phyloP scores from a whole-genome alignment of 1,284 basidiomycete species.

The Rhodotorula sp. region DNA sequence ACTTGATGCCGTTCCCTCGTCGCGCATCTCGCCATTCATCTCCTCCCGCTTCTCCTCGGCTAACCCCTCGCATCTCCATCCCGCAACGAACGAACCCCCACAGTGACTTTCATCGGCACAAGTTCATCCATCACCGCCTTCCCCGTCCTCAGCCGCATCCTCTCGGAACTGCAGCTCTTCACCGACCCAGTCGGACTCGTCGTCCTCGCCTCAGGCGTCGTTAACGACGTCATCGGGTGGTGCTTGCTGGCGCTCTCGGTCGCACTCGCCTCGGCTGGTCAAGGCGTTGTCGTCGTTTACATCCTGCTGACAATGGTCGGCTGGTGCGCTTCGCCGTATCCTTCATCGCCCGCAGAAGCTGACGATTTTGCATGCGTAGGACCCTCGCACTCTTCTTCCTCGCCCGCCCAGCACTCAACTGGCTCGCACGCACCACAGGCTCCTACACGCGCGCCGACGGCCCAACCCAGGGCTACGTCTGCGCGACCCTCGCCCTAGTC shows the following conservation, averaged over 20 bases:
- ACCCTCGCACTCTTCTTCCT: conserved; percentile 74
- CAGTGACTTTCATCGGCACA: conserved; percentile 78
- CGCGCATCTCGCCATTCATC: not conserved
- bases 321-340: conserved; percentile 52
- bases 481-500: conserved; percentile 67
- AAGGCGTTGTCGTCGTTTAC: conserved; percentile 67
- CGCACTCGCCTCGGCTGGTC: conserved; percentile 80
- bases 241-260: conserved; percentile 73
- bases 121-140: conserved; percentile 49
- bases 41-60: no score
- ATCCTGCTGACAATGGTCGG: conserved; percentile 76
- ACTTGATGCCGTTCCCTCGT: not conserved
- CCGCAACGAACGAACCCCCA: no score
- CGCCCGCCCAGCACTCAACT: conserved; percentile 53
- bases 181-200: conserved; percentile 91
- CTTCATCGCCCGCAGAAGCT: no score
- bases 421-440: conserved; percentile 70
- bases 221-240: conserved; percentile 63
- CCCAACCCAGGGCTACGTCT: conserved; percentile 75
- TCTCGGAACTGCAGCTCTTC: conserved; percentile 68
- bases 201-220: conserved; percentile 88
- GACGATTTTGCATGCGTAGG: conserved; percentile 42
- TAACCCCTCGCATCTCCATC: no score
- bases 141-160: conserved; percentile 81
- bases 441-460: conserved; percentile 63